Conservation (phyloP, 805 yeast species). For the Grigorovia transvaalensis region DNA sequence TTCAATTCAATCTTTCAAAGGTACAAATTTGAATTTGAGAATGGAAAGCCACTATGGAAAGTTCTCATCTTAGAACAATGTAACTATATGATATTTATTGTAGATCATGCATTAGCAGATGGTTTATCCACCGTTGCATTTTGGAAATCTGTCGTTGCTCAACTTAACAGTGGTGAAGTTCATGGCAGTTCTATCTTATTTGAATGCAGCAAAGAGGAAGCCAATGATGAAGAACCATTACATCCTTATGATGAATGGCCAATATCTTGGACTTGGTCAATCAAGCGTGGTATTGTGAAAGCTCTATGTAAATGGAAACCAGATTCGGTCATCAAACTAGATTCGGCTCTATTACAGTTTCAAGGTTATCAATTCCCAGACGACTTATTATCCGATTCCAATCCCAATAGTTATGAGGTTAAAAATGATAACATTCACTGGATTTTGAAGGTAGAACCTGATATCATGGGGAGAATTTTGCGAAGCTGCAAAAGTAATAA, state of each 20-base stretch:
- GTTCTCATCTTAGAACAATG: constrained; percentile 10
- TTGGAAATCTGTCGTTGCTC: constrained; percentile 11
- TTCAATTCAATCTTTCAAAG: constrained; percentile 15
- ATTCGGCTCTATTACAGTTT: constrained; percentile 12
- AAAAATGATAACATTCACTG: constrained; percentile 16
- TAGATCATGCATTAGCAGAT: constrained; percentile 22
- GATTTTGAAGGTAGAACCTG: constrained; percentile 8
- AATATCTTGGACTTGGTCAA: constrained; percentile 10
- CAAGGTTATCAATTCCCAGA: constrained; percentile 7
- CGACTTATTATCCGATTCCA: constrained; percentile 1
- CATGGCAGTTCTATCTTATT: neutral
- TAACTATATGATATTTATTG: constrained; percentile 12
- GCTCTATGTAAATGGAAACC: constrained; percentile 10
- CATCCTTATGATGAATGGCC: constrained; percentile 20
- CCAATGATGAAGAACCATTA: neutral
- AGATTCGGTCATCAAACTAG: constrained; percentile 2
- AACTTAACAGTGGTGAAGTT: constrained; percentile 2
- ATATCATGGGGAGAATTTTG: constrained; percentile 8
- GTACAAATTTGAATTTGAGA: constrained; percentile 11
- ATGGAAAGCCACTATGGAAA: constrained; percentile 20
- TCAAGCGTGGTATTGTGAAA: constrained; percentile 8
- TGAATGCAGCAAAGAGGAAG: neutral
- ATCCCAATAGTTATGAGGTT: constrained; percentile 4
- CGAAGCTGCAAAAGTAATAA: constrained; percentile 12
- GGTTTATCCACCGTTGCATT: constrained; percentile 20